Evolutionary conservation across 805 yeast species (phyloP), one percentile per base, ranked within the genome.

Genomic region (Spathaspora girioi): DNA sequence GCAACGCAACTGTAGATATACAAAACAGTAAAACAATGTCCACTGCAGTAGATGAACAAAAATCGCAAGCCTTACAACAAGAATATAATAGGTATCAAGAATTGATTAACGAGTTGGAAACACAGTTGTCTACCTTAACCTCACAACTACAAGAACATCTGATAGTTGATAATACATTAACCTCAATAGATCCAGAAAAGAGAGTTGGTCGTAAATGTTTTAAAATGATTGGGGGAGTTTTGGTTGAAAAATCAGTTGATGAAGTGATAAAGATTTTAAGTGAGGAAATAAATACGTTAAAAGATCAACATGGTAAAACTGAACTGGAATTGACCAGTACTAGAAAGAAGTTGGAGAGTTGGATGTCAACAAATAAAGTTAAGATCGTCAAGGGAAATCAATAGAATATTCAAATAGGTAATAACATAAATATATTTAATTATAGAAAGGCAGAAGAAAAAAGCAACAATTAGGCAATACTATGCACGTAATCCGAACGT

Each of bases 141-240:
- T 66, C 76, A 11, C 76, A 70, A 56, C 55, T 71, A 12, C 71
- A 68, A 55, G 79, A 75, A 54, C 76, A 74, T 55, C 31, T 56
- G 32, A 65, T 73, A 15, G 79, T 75, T n/a, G 75, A 71, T 59
- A 65, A 68, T 54, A 73, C 78, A 11, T 62, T 75, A 53, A 56
- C 62, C 12, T 65, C 64, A 23, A 69, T 74, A 15, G 64, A 66
- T 5, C 70, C 73, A 5, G 66, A 61, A 23, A 55, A 66, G 32
- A 64, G 77, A 52, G 50, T 59, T 1, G 82, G 78, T 44, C 81
- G 99, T 54, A 84, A 85, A 63, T 90, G 97, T 62, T 91, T 83
- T 70, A 83, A 96, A 61, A 90, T 94, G 97, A 80, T 93, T 31
- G 97, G 97, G 23, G 96, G 97, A 9, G 96, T 92, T 3, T 76